A percentile compares a stretch with the other conserved stretches of the same genome.
Evolutionary conservation across 768 basidiomycete species (phyloP).

Genomic region (Lanmaoa rubissima): DNA sequence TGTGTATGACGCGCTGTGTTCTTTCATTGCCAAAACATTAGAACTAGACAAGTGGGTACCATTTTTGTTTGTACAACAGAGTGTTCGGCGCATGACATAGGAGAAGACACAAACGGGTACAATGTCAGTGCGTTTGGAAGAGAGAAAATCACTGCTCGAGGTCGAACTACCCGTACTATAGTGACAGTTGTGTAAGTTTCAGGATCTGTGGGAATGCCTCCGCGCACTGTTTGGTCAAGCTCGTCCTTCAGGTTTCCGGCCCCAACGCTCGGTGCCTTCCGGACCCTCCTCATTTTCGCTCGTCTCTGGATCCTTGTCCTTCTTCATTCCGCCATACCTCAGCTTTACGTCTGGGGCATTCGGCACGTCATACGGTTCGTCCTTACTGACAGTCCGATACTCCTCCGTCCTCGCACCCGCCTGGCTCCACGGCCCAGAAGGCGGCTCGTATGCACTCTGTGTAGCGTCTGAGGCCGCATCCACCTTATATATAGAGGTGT

Average conservation of each 20-base stretch:
- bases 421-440: constrained; percentile 45
- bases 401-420: constrained; percentile 37
- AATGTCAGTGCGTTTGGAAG: background rate
- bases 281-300: constrained; percentile 38
- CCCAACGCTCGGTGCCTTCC: constrained; percentile 35
- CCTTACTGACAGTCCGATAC: constrained; percentile 24
- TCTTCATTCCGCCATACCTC: constrained; percentile 26
- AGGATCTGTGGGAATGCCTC: background rate
- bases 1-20: too few relatives aligned
- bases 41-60: too few relatives aligned
- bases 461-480: constrained; percentile 43
- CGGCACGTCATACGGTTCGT: constrained; percentile 26
- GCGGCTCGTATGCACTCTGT: constrained; percentile 49
- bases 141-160: background rate
- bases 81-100: background rate
- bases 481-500: constrained; percentile 44
- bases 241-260: constrained; percentile 34
- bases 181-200: background rate
- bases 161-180: background rate
- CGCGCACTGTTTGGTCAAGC: constrained; percentile 4
- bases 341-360: background rate
- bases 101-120: background rate
- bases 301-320: constrained; percentile 34
- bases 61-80: too few relatives aligned
- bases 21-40: too few relatives aligned